A percentile compares a stretch with the other conserved stretches of the same genome.
phyloP scores from a whole-genome alignment of 352 stramenopile species.

The Globisporangium viniferum region DNA sequence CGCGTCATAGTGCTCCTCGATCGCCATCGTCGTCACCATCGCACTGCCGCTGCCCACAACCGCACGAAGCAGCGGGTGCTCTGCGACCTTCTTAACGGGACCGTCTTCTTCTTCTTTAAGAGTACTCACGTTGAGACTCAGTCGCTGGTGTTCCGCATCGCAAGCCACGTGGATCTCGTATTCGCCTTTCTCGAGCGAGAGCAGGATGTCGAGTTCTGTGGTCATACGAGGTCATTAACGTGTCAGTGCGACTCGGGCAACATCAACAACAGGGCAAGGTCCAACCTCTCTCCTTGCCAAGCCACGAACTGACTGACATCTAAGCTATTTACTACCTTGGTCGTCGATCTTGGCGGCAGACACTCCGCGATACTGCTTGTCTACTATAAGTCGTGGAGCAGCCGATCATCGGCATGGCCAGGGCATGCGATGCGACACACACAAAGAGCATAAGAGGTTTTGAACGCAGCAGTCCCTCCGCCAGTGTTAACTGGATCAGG shows the following conservation, averaged over 20 bases:
- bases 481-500: conserved; percentile 66
- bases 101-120: not conserved
- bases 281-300: not conserved
- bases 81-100: not conserved
- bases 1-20: conserved; percentile 11
- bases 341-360: not conserved
- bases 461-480: conserved; percentile 51
- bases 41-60: conserved; percentile 7
- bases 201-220: conserved; percentile 20
- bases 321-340: conserved; percentile 2
- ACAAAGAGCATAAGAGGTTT: conserved; percentile 26
- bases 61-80: conserved; percentile 15
- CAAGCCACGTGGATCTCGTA: conserved; percentile 23
- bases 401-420: not conserved
- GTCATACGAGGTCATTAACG: not conserved
- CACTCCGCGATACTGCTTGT: not conserved
- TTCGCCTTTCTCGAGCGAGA: conserved; percentile 16
- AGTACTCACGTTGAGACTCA: not conserved
- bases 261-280: not conserved
- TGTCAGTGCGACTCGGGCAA: not conserved
- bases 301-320: not conserved
- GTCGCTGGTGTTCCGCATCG: not conserved
- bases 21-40: not conserved
- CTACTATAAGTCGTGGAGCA: not conserved
- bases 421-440: conserved; percentile 5